Base-by-base conservation (phyloP, 1,284 basidiomycete species). In the Leucoagaricus sp. region DNA sequence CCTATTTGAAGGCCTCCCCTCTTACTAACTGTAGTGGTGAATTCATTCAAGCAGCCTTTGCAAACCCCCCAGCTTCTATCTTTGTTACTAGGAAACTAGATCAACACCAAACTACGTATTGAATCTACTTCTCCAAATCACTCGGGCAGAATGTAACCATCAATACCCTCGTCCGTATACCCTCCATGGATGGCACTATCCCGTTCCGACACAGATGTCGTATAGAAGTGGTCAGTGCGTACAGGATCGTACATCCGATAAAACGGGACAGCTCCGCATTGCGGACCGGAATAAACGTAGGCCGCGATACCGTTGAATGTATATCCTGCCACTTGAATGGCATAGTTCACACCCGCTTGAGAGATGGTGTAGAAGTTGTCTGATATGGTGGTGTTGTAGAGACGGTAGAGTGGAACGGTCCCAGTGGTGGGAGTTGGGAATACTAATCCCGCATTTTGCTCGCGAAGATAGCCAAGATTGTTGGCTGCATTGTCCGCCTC, bases 351-450 rank as follows among this genome's bases (percentile, higher is more conserved):
- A n/a, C 50, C 55, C 5, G 49, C 49, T 12, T 28, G 49, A 17
- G 41, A 25, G 25, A 50, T 52, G 1, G 55, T 57, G 36, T 57
- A 57, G 55, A 57, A 57, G 36, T 57, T 49, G 23, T 57, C 49
- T 3, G 25, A 28, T 13, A 38, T 36, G 4, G 33, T 34, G 4
- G 21, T 23, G 41, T 47, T 44, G 55, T 51, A 57, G 5, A 47
- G n/a, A 23, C 55, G 49, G n/a, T 51, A 57, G 31, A 57, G 49
- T 1, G 55, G 55, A 12, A 56, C 48, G 25, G 54, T 50, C 9
- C 17, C 25, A 1, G 17, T 10, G 17, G 2, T 25, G 13, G 45
- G 2, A 21, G 48, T 31, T 7, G 54, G 47, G 40, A 56, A 50
- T 21, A 56, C n/a, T 26, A 25, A 1, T 12, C 54, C 54, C 2